These are phyloP conservation scores for Cercospora sp. DNA, from an alignment of 2,329 filamentous ascomycete genomes.

Conservation along the genomic window DNA sequence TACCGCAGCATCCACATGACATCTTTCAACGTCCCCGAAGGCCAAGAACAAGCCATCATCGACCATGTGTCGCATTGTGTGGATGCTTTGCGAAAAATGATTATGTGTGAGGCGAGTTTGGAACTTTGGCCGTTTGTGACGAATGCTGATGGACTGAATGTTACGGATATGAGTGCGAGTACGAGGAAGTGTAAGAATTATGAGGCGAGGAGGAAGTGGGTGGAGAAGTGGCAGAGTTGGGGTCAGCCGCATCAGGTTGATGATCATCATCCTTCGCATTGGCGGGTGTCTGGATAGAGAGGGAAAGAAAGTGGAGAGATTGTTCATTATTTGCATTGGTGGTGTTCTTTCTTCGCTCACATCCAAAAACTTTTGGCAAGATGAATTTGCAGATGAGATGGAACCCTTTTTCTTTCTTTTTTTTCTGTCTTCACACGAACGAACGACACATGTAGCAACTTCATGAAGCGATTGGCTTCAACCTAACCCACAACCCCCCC, in stretches of 20 bases:
- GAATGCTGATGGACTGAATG: background rate
- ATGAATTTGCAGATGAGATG: no score
- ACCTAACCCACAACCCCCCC: background rate
- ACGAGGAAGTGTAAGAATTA: background rate
- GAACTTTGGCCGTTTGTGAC: background rate
- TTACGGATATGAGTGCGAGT: background rate
- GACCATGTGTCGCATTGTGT: background rate
- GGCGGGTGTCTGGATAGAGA: background rate
- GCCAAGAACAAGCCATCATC: background rate
- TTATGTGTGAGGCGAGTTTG: background rate
- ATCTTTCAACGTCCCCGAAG: background rate
- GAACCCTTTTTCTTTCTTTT: no score
- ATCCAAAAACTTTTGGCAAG: no score
- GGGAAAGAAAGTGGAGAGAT: no score
- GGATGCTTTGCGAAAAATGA: background rate
- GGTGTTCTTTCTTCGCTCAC: no score
- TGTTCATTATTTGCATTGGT: no score
- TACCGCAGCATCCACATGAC: background rate
- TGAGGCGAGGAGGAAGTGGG: background rate
- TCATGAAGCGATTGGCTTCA: background rate
- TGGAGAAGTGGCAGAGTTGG: background rate
- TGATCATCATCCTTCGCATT: background rate
- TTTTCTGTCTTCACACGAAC: no score
- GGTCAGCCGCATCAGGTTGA: background rate
- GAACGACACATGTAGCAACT: no score